These are phyloP conservation scores for Neonectria hederae DNA, from an alignment of 2,329 filamentous ascomycete genomes.

Conservation along the genomic window DNA sequence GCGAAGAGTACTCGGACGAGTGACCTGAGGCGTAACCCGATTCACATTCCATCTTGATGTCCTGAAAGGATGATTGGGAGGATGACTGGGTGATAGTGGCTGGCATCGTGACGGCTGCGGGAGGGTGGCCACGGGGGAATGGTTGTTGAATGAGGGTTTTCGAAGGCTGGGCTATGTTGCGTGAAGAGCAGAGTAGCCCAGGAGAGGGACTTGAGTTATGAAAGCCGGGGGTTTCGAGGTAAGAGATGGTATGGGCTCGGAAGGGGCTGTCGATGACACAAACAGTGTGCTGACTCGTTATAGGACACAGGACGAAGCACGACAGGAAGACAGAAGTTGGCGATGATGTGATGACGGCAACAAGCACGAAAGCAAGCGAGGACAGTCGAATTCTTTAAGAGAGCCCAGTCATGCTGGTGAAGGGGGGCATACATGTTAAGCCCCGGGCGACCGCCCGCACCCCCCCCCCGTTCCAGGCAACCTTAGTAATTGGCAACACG, in stretches of 20 bases:
- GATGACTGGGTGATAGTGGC: constrained; percentile 50
- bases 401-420: constrained; percentile 31
- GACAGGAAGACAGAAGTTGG: constrained; percentile 24
- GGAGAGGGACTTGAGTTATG: constrained; percentile 19
- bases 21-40: constrained; percentile 82
- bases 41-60: constrained; percentile 65
- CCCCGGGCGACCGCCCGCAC: constrained; percentile 43
- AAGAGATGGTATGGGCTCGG: constrained; percentile 8
- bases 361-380: constrained; percentile 32
- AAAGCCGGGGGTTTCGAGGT: constrained; percentile 9
- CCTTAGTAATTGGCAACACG: constrained; percentile 41
- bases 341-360: constrained; percentile 32
- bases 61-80: constrained; percentile 51
- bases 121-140: constrained; percentile 18
- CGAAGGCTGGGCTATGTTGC: constrained; percentile 28
- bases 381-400: constrained; percentile 42
- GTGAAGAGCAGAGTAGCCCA: constrained; percentile 28
- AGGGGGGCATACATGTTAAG: constrained; percentile 40
- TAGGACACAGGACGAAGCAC: constrained; percentile 33
- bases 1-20: constrained; percentile 52
- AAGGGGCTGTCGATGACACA: constrained; percentile 36
- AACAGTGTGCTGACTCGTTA: constrained; percentile 36
- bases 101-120: constrained; percentile 47
- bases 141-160: constrained; percentile 36
- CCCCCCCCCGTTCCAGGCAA: constrained; percentile 32